phyloP scores from a whole-genome alignment of 2,329 filamentous ascomycete genomes.

The Fusarium sp. region DNA sequence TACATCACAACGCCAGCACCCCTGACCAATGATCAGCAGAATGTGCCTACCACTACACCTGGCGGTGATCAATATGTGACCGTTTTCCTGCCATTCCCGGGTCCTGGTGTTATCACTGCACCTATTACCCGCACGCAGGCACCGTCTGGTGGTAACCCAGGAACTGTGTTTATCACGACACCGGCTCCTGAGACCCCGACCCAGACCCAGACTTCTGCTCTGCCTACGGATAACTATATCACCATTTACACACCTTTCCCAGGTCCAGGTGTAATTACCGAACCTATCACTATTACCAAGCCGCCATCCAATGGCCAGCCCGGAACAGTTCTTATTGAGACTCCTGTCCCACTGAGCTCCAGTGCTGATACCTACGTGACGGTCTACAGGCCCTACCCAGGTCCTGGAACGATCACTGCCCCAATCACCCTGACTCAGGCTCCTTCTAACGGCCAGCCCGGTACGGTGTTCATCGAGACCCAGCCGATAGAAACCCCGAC shows the following conservation, averaged over 20 bases:
- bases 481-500: constrained; percentile 10
- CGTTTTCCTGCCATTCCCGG: constrained; percentile 23
- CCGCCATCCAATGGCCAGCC: constrained; percentile 22
- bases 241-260: constrained; percentile 35
- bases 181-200: constrained; percentile 2
- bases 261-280: constrained; percentile 20
- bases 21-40: not conserved
- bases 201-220: not conserved
- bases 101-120: constrained; percentile 24
- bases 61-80: constrained; percentile 10
- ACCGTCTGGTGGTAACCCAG: constrained; percentile 14
- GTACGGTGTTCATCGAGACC: constrained; percentile 34
- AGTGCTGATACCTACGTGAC: constrained; percentile 29
- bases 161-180: constrained; percentile 34
- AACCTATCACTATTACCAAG: constrained; percentile 31
- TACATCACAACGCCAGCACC: constrained; percentile 19
- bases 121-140: constrained; percentile 28
- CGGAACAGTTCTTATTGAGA: constrained; percentile 32
- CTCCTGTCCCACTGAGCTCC: constrained; percentile 23
- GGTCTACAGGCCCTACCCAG: constrained; percentile 33
- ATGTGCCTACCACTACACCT: not conserved
- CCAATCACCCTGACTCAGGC: constrained; percentile 32
- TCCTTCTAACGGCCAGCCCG: constrained; percentile 32
- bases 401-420: constrained; percentile 28
- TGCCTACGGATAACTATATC: constrained; percentile 24